Evolutionary conservation across 805 yeast genomes (phyloP), one percentile per base, ranked within the genome.

Genomic region (Candida oleophila): DNA sequence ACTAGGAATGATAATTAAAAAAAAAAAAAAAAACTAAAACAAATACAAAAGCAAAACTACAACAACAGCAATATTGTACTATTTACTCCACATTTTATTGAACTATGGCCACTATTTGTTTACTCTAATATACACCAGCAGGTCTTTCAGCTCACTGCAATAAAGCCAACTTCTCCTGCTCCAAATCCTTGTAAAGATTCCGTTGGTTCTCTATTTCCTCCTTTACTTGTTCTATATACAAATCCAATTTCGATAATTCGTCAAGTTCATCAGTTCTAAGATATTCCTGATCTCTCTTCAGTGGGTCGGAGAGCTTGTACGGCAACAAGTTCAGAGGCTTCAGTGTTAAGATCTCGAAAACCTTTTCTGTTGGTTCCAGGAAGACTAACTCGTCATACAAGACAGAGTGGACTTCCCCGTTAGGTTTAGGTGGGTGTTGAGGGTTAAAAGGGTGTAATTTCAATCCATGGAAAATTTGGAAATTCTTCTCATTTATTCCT

Each of bases 291-390:
- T 71, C 76, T 44, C 66, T 57, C 45, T 66, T 69, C 4, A 62
- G 64, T 3, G 67, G 67, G 43, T 59, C 64, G 2, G 62, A 44
- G 30, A 68, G 53, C 47, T 64, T 61, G 47, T 66, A 68, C 1
- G 77, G 76, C 74, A 60, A 80, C 52, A 55, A 76, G 51, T 57
- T 85, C 74, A 41, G 83, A 73, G 96, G 92, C 49, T 78, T 76
- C 34, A 73, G 64, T 4, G 96, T 87, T 57, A 92, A 74, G 3
- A 83, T 69, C 54, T 85, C 89, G 68, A 94, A 92, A 66, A 90
- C 80, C 18, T 78, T 78, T 55, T 94, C 98, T 4, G 97, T 90
- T 2, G 99, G 99, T 64, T 94, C 99, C 62, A 87, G 89, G 61
- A 94, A 94, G 2, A 94, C 96, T 16, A 94, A 69, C 61, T 94